Base-by-base conservation (phyloP, 495 filamentous ascomycete genomes). In the Mytilinidion resinicola region DNA sequence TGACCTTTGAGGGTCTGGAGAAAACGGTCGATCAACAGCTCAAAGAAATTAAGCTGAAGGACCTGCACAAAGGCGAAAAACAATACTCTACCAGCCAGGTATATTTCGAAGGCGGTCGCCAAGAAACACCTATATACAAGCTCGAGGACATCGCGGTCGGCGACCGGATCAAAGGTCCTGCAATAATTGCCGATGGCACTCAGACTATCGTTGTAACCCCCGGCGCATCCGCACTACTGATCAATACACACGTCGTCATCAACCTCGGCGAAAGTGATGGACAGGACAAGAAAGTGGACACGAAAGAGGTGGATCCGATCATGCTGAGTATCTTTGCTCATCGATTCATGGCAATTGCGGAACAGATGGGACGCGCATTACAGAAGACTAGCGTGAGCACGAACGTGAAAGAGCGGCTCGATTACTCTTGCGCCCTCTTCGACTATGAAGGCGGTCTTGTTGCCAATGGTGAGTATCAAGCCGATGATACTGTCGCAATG, bases 301-400 rank as follows among this genome's bases (percentile, higher is more conserved):
- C 66, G 57, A 82, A 76, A 68, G 80, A 71, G 57, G 85, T 86
- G 1, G 85, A 90, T 61, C 92, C 93, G 0, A 96, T 98, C 70
- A 87, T 95, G 73, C 82, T 98, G 6, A 95, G 85, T 69, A 95
- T 98, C 57, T 98, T 98, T 65, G 90, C 90, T 1, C 91, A 98
- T 70, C 78, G 93, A 0, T 98, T 98, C 75, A 98, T 98, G 93
- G 91, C 92, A 11, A 97, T 98, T 68, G 93, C 93, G 3, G 93
- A 98, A 73, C 92, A 96, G 70, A 97, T 96, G 92, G 93, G 93
- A 4, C 78, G 90, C 53, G 91, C 93, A 2, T 77, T 98, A 30
- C 93, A 97, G 64, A 98, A 96, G 79, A 98, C 93, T 0, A 92
- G 89, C 61, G 93, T 98, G 48, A 95, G 89, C 56, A 98, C 93